Percentiles rank a stretch among this genome's conserved stretches.
Evolutionary conservation across 2,329 filamentous ascomycete genomes (phyloP).

Genomic region (Metarhizium anisopliae): DNA sequence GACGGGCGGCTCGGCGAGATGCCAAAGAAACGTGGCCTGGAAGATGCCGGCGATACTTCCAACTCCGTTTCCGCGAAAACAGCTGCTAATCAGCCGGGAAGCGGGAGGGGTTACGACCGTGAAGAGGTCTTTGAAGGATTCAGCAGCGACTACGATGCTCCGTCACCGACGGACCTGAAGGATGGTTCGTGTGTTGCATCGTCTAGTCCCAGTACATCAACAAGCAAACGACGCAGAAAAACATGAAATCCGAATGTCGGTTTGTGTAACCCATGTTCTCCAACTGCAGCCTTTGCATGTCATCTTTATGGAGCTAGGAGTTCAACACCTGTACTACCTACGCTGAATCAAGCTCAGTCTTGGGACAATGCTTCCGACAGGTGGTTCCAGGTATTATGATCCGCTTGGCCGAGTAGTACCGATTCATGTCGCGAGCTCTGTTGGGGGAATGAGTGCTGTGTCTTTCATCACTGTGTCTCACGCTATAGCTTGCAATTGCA

Average conservation of each 20-base stretch:
- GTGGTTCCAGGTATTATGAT: too few relatives aligned
- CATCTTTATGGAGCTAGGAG: not conserved
- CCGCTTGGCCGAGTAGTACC: too few relatives aligned
- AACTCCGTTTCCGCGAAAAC: conserved; percentile 26
- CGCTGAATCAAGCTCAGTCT: too few relatives aligned
- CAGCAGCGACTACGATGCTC: conserved; percentile 23
- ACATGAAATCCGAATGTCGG: not conserved
- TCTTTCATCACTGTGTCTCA: too few relatives aligned
- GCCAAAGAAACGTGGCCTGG: conserved; percentile 66
- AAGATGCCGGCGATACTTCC: conserved; percentile 35
- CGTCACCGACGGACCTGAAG: not conserved
- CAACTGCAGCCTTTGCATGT: not conserved
- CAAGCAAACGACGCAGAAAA: not conserved
- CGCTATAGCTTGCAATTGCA: too few relatives aligned
- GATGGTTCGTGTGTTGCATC: not conserved
- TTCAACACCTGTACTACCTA: too few relatives aligned
- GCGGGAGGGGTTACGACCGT: conserved; percentile 25
- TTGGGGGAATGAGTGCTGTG: too few relatives aligned
- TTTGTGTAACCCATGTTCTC: not conserved
- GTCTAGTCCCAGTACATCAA: not conserved
- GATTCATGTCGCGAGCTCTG: too few relatives aligned
- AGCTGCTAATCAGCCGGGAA: conserved; percentile 17
- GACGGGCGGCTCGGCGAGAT: conserved; percentile 79
- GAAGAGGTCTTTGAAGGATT: conserved; percentile 31
- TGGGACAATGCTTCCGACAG: too few relatives aligned